Evolutionary conservation across 805 yeast genomes (phyloP).

Genomic region (Candida maesae): DNA sequence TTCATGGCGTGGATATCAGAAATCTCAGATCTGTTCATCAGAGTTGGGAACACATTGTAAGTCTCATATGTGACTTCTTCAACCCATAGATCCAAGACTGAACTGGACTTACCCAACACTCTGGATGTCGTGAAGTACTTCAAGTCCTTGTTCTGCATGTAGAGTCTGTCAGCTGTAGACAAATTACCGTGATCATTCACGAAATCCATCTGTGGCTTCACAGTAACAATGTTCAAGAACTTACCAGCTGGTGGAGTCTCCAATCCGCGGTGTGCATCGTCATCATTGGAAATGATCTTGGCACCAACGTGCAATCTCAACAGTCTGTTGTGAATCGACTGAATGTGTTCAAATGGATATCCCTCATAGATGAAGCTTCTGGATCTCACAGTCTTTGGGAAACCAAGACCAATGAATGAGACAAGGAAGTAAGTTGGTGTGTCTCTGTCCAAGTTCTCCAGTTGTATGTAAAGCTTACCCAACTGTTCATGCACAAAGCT

Average conservation of each 20-base stretch:
- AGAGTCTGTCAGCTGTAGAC: constrained; percentile 60
- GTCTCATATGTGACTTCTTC: constrained; percentile 83
- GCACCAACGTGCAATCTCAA: constrained; percentile 80
- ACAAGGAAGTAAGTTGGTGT: constrained; percentile 79
- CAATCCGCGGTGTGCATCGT: constrained; percentile 48
- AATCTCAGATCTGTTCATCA: constrained; percentile 81
- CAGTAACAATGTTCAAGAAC: constrained; percentile 65
- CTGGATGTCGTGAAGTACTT: constrained; percentile 65
- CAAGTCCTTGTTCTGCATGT: constrained; percentile 71
- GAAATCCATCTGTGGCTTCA: constrained; percentile 61
- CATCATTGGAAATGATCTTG: constrained; percentile 54
- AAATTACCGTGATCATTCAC: constrained; percentile 35
- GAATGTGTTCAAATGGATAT: constrained; percentile 79
- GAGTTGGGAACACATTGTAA: constrained; percentile 73
- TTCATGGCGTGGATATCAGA: constrained; percentile 43
- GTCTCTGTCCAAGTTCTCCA: constrained; percentile 66
- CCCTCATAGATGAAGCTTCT: constrained; percentile 83
- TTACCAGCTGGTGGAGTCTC: constrained; percentile 63
- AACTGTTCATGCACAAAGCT: constrained; percentile 66
- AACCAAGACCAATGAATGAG: constrained; percentile 78
- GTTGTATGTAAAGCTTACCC: constrained; percentile 60
- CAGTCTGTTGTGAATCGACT: constrained; percentile 75
- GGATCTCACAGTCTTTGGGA: constrained; percentile 73
- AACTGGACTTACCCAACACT: constrained; percentile 68
- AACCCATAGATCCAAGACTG: constrained; percentile 79